These are phyloP conservation scores for Elongisporangium anandrum DNA, from an alignment of 352 stramenopile species.

Conservation along the genomic window DNA sequence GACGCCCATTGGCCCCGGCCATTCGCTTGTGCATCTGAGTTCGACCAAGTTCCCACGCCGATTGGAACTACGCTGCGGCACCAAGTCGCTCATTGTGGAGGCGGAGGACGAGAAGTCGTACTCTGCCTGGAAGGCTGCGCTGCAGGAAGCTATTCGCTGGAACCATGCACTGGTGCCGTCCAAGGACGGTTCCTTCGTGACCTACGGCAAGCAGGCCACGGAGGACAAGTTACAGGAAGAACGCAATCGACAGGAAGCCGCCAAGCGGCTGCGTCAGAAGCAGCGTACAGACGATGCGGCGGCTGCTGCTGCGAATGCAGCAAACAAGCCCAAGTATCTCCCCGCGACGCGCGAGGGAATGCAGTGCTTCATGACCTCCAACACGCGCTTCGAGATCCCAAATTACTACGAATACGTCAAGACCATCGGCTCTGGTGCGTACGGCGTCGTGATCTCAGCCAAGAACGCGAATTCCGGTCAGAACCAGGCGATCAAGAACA, in stretches of 20 bases:
- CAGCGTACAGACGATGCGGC: conserved; percentile 64
- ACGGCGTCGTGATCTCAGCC: conserved; percentile 88
- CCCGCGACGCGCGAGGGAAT: conserved; percentile 54
- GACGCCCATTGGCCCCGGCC: conserved; percentile 73
- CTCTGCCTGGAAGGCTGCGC: conserved; percentile 55
- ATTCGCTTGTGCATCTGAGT: conserved; percentile 42
- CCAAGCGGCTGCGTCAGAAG: conserved; percentile 74
- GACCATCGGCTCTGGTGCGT: conserved; percentile 87
- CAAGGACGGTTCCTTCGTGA: conserved; percentile 75
- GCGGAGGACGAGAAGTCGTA: conserved; percentile 59
- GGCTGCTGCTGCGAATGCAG: conserved; percentile 41
- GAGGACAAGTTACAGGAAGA: conserved; percentile 75
- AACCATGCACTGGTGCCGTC: conserved; percentile 84
- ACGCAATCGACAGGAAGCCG: conserved; percentile 56
- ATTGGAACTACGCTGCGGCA: conserved; percentile 65
- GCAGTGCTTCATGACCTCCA: conserved; percentile 85
- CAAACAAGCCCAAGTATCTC: conserved; percentile 83
- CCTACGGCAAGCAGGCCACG: conserved; percentile 71
- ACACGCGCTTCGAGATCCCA: conserved; percentile 81
- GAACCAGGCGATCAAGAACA: conserved; percentile 92
- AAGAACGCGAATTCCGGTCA: conserved; percentile 36
- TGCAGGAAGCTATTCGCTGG: conserved; percentile 83
- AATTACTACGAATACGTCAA: conserved; percentile 79
- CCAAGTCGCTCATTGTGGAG: conserved; percentile 70
- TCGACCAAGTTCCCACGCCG: conserved; percentile 51